These are phyloP conservation scores for Colletotrichum truncatum DNA, from an alignment of 2,329 filamentous ascomycete species.

Conservation along the genomic window DNA sequence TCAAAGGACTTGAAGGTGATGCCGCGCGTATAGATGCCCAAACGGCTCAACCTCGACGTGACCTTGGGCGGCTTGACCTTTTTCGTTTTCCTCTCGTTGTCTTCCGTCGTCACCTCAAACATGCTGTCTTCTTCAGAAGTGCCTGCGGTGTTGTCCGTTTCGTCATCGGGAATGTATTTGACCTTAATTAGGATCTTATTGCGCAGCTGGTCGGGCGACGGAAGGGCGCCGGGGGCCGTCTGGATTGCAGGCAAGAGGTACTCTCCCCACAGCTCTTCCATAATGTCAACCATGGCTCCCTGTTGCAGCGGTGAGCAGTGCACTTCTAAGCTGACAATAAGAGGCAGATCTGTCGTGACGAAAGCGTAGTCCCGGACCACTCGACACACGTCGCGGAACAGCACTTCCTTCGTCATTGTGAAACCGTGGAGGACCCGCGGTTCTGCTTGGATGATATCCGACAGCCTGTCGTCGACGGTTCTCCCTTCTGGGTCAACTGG, in stretches of 20 bases:
- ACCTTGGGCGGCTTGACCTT: conserved; percentile 43
- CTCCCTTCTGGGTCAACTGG: background rate
- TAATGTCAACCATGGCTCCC: conserved; percentile 89
- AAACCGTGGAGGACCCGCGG: conserved; percentile 87
- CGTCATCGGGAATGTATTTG: conserved; percentile 63
- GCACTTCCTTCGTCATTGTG: conserved; percentile 88
- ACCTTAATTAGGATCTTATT: conserved; percentile 87
- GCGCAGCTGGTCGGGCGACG: conserved; percentile 74
- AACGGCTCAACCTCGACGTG: conserved; percentile 64
- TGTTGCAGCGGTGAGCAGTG: conserved; percentile 85
- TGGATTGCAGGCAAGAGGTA: conserved; percentile 73
- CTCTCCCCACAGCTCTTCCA: conserved; percentile 81
- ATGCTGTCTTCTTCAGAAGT: conserved; percentile 4
- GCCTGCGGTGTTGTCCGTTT: too few species aligned
- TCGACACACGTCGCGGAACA: conserved; percentile 84
- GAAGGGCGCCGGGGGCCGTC: conserved; percentile 60
- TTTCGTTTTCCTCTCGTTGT: conserved; percentile 5
- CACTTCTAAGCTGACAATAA: conserved; percentile 92
- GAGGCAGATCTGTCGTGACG: conserved; percentile 75
- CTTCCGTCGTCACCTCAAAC: conserved; percentile 2
- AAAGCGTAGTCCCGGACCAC: conserved; percentile 85
- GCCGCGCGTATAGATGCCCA: conserved; percentile 87
- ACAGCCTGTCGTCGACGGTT: background rate
- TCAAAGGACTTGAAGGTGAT: conserved; percentile 80
- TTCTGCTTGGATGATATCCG: conserved; percentile 51